Base-by-base conservation (phyloP, 352 stramenopile species). In the Globisporangium camurandrum region DNA sequence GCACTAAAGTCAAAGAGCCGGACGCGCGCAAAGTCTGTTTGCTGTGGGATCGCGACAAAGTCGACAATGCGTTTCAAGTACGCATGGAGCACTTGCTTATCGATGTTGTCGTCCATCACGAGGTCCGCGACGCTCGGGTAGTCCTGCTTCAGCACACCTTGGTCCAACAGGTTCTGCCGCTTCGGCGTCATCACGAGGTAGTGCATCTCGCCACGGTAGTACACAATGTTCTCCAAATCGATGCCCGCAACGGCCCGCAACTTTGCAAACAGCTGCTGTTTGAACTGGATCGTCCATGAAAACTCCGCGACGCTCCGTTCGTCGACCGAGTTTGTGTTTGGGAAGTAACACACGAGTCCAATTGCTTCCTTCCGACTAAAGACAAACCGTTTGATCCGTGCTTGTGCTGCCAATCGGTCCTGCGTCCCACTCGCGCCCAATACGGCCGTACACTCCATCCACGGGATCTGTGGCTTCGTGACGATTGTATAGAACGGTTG, bases 111-210 rank as follows among this genome's bases (percentile, higher is more conserved):
- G 43, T 84, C 75, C 28, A 64, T 57, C 27, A 91, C 69, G 34
- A 89, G 69, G 30, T 87, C 73, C 20, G 61, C 57, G 1, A 83
- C 64, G 24, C 79, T 73, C 19, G 73, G 71, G 57, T 81, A 75
- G 56, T 88, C 81, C 55, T 65, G 62, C 59, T 82, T 83, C 24
- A 88, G 45, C 39, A 91, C 76, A 26, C 79, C 79, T 28, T 86
- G 66, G 9, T 88, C 69, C n/a, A 91, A 34, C 31, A 91, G 54
- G 60, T 87, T 91, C 50, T 76, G 69, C 6, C 71, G 73, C 66
- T 84, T 88, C 14, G 80, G 75, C 6, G 82, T 91, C 75, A 89
- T 89, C 9, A 93, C 82, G 28, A 93, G 58, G 61, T 93, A 93
- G 61, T 93, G 82, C 67, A 88, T 87, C 51, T 88, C 77, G 33